Evolutionary conservation across 768 basidiomycete species (phyloP), one percentile per base, ranked within the genome.

Genomic region (Xerocomellus intermedius): DNA sequence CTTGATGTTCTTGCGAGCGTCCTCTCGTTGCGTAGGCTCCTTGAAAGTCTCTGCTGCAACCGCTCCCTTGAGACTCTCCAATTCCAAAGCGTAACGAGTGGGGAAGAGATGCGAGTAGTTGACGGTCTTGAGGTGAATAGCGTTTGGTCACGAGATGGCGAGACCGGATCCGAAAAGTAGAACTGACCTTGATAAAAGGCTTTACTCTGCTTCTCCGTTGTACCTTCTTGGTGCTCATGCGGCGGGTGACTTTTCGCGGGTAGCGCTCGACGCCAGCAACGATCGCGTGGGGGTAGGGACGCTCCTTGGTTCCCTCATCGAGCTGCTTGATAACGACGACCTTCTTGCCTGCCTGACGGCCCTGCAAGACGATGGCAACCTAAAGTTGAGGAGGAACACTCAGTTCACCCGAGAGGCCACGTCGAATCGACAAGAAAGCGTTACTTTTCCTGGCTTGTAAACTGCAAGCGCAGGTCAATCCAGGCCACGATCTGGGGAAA

Each of bases 31-130:
- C 65, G 94, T 82, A 50, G 91, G 90, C 81, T 99, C 95, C 80
- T 96, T 95, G 87, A 98, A 98, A 57, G 94, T 96, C 53, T 98
- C 96, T 45, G 80, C 70, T 24, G 82, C 77, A 50, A 97, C 87
- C 46, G 82, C 75, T 51, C 91, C 91, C 82, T 98, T 99, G 69
- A 99, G 78, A 49, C 85, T 83, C 75, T 99, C 97, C 70, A 98
- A 81, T 73, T 99, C 97, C 67, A 99, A 84, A 59, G 92, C 89
- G 77, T 98, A 99, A 75, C 97, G 96, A 58, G 97, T 98, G 42
- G 97, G 97, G 87, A 98, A 96, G 60, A 99, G 82, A 77, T 99
- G 97, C 55, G 94, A 92, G 82, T 98, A 98, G 85, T 99, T 99
- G 75, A 98, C 75, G 55, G 87, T 80, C 94, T 96, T 37, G 19